A percentile compares a stretch with the other conserved stretches of the same genome.
phyloP scores from a whole-genome alignment of 371 early-diverging fungal species.

The Sporodiniella umbellata region DNA sequence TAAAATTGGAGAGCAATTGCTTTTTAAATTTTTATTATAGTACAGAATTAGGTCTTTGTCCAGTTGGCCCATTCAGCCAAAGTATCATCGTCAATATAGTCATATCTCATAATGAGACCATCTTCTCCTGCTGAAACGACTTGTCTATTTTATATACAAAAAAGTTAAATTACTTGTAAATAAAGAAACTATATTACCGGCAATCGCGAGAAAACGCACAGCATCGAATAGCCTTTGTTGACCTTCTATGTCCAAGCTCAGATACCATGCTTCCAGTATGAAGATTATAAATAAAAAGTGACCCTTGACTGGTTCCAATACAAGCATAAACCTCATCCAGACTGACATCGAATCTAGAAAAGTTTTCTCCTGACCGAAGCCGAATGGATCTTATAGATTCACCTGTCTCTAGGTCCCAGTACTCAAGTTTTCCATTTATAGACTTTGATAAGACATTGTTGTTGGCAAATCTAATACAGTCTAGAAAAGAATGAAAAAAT shows the following conservation, averaged over 20 bases:
- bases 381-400: slow-evolving; percentile 35
- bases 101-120: slow-evolving; percentile 82
- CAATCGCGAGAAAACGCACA: slow-evolving; percentile 77
- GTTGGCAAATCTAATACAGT: slow-evolving; percentile 67
- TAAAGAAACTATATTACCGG: slow-evolving; percentile 38
- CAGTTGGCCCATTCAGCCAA: slow-evolving; percentile 70
- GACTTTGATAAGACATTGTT: slow-evolving; percentile 70
- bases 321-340: slow-evolving; percentile 70
- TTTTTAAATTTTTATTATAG: slow-evolving; percentile 1
- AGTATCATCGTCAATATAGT: slow-evolving; percentile 72
- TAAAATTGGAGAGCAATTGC: too few relatives aligned
- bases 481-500: slow-evolving; percentile 21
- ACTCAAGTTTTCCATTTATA: slow-evolving; percentile 69
- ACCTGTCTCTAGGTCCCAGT: slow-evolving; percentile 61
- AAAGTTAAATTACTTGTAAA: not conserved
- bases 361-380: slow-evolving; percentile 37
- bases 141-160: slow-evolving; percentile 36
- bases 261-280: slow-evolving; percentile 60
- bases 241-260: slow-evolving; percentile 73
- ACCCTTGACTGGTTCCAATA: slow-evolving; percentile 71
- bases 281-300: slow-evolving; percentile 66
- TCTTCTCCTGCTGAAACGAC: slow-evolving; percentile 77
- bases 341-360: slow-evolving; percentile 49
- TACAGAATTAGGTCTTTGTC: slow-evolving; percentile 21
- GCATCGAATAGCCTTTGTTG: slow-evolving; percentile 74